phyloP scores from a whole-genome alignment of 345 rosid species.

The Iberis pinnata region DNA sequence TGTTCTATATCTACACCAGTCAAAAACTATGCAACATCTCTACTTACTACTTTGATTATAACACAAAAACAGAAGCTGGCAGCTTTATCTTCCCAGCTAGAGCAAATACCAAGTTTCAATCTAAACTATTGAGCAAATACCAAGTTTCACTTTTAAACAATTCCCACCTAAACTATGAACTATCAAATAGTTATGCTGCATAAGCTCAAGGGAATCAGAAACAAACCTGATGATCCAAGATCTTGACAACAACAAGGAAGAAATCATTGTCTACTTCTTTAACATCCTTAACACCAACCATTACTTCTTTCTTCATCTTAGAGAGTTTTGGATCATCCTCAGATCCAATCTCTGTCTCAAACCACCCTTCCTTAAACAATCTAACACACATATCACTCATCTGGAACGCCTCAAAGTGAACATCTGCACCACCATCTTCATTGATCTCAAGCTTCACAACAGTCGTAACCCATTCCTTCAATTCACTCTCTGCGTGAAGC shows the following conservation, averaged over 20 bases:
- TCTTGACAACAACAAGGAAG: constrained; percentile 68
- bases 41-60: too few relatives aligned
- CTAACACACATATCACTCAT: constrained; percentile 89
- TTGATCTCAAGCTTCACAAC: constrained; percentile 79
- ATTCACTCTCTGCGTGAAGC: constrained; percentile 66
- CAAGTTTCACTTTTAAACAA: too few relatives aligned
- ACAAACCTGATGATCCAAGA: constrained; percentile 67
- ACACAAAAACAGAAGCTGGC: too few relatives aligned
- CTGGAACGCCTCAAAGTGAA: constrained; percentile 93
- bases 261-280: constrained; percentile 88
- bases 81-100: too few relatives aligned
- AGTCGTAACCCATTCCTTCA: constrained; percentile 92
- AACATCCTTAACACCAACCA: constrained; percentile 83
- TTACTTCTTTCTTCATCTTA: constrained; percentile 83
- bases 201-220: too few relatives aligned
- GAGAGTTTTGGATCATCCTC: constrained; percentile 84
- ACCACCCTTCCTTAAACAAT: constrained; percentile 80
- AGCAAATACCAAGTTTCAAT: too few relatives aligned
- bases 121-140: too few relatives aligned
- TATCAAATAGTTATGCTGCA: too few relatives aligned
- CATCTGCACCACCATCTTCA: constrained; percentile 72
- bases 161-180: too few relatives aligned
- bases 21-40: too few relatives aligned
- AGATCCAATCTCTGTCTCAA: constrained; percentile 51
- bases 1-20: too few relatives aligned